phyloP scores from a whole-genome alignment of 129 eudicot species.

The sunflower (Helianthus annuus) region DNA sequence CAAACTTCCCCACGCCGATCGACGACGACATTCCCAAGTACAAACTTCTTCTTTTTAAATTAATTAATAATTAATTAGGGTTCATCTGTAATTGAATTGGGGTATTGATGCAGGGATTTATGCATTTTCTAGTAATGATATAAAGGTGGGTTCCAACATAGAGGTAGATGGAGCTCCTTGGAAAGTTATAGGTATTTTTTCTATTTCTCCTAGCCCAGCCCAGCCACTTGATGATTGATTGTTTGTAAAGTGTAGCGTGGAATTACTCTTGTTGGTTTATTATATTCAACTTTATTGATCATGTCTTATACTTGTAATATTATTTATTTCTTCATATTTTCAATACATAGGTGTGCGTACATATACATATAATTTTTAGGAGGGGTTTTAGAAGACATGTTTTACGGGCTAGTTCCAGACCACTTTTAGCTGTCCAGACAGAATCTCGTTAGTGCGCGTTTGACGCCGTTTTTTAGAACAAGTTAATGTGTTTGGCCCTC shows the following conservation, averaged over 20 bases:
- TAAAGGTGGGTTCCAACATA: slow-evolving; percentile 76
- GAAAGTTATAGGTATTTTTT: slow-evolving; percentile 62
- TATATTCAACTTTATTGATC: not conserved
- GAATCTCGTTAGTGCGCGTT: no score
- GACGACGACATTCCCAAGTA: slow-evolving; percentile 47
- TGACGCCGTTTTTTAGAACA: no score
- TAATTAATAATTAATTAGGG: no score
- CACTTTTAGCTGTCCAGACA: no score
- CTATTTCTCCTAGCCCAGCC: not conserved
- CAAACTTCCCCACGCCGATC: slow-evolving; percentile 37
- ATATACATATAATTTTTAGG: no score
- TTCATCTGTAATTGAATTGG: no score
- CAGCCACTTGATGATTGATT: not conserved
- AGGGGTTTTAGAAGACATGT: no score
- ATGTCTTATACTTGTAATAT: not conserved
- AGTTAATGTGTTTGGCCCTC: no score
- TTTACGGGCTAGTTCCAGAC: no score
- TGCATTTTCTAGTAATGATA: slow-evolving; percentile 75
- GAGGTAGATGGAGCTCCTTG: slow-evolving; percentile 87
- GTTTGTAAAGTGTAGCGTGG: no score
- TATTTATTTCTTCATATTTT: no score
- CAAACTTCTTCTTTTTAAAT: not conserved
- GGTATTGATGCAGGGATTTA: slow-evolving; percentile 42
- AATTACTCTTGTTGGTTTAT: not conserved
- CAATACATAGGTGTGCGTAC: no score